Evolutionary conservation across 1,284 basidiomycete genomes (phyloP).

Genomic region (Fomitopsis betulina): DNA sequence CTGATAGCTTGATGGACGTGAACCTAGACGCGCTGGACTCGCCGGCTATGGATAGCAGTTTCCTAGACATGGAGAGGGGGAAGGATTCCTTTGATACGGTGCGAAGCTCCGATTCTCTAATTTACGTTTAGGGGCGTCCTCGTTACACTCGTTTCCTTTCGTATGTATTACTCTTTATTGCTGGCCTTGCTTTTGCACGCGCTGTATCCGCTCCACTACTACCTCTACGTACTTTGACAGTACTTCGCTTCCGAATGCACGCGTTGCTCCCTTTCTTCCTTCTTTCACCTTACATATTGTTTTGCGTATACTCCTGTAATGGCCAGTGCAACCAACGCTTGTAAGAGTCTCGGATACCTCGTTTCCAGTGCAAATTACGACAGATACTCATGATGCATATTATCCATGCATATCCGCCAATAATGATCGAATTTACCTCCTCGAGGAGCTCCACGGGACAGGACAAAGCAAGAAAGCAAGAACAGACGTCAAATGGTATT

Average conservation of each 20-base stretch:
- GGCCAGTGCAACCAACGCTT: neutral
- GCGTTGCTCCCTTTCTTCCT: neutral
- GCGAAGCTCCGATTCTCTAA: conserved; percentile 35
- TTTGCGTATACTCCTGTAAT: conserved; percentile 1
- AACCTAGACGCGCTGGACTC: conserved; percentile 14
- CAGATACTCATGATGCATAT: neutral
- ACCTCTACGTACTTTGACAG: neutral
- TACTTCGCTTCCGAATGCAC: neutral
- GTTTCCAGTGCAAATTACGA: neutral
- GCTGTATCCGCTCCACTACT: neutral
- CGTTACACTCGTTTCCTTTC: conserved; percentile 11
- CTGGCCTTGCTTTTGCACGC: conserved; percentile 12
- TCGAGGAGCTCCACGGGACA: neutral
- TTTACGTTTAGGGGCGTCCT: conserved; percentile 16
- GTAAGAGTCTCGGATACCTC: conserved; percentile 1
- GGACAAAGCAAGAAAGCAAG: neutral
- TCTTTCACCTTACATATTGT: neutral
- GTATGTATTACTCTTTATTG: conserved; percentile 26
- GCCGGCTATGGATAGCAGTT: conserved; percentile 41
- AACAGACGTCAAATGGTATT: neutral
- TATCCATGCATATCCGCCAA: neutral
- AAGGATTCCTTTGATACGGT: conserved; percentile 61
- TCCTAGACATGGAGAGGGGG: conserved; percentile 54
- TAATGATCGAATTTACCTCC: neutral
- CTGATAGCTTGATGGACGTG: conserved; percentile 24